Conservation (phyloP, 306 rosid genomes). For the Fagus sylvatica region DNA sequence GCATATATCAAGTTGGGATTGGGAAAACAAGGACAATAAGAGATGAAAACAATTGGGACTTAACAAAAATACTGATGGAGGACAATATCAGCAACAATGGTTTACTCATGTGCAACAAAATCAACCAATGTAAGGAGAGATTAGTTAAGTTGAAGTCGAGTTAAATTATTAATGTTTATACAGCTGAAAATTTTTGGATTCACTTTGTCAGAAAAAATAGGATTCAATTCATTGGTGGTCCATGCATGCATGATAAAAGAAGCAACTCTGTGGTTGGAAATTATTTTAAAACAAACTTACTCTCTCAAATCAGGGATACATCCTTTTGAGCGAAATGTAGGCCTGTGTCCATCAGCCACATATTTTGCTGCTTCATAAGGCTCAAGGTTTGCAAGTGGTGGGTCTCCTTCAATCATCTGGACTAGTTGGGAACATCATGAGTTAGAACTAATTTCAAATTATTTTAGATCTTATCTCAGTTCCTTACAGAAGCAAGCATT, state of each 20-base stretch:
- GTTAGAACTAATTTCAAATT: conserved; percentile 24
- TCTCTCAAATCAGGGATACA: conserved; percentile 60
- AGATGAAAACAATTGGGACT: conserved; percentile 13
- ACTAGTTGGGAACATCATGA: conserved; percentile 31
- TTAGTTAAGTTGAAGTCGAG: no score
- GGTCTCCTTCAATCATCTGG: conserved; percentile 96
- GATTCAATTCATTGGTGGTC: background rate
- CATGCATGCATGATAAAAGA: background rate
- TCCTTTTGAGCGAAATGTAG: conserved; percentile 62
- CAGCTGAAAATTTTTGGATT: background rate
- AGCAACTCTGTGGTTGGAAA: background rate
- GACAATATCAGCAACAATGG: background rate
- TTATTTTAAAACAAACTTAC: conserved; percentile 46
- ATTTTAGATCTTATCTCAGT: conserved; percentile 10
- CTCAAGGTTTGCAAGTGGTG: conserved; percentile 74
- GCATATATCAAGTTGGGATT: conserved; percentile 7
- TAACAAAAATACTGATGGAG: background rate
- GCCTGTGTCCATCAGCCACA: conserved; percentile 88
- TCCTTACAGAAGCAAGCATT: conserved; percentile 27
- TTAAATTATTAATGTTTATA: background rate
- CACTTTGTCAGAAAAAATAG: background rate
- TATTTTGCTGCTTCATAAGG: conserved; percentile 88
- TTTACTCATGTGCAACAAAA: background rate
- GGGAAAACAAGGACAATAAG: background rate
- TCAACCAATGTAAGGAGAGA: background rate